phyloP scores from a whole-genome alignment of 176 grass and related monocot species.

The Cenchrus purpureus region DNA sequence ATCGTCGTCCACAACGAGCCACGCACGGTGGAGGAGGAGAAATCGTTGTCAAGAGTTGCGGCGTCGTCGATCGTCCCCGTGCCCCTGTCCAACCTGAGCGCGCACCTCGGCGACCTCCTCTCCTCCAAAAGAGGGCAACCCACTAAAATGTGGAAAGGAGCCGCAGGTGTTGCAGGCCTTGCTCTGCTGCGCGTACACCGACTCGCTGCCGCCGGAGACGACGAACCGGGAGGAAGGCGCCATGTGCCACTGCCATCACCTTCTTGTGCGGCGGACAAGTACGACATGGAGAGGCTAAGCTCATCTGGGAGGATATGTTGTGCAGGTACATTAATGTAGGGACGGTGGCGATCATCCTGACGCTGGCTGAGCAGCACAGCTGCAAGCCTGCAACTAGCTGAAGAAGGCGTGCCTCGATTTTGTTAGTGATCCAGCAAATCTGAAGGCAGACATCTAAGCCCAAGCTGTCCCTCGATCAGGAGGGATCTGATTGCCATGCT shows the following conservation, averaged over 20 bases:
- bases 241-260: conserved; percentile 31
- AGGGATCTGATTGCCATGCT: conserved; percentile 21
- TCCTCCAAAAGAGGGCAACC: not conserved
- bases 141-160: conserved; percentile 44
- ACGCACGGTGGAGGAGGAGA: not conserved
- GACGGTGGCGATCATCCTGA: conserved; percentile 25
- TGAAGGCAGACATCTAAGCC: conserved; percentile 11
- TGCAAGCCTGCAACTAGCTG: conserved; percentile 16
- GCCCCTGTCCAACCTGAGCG: conserved; percentile 7
- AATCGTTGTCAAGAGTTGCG: not conserved
- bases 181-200: not conserved
- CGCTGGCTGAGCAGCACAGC: conserved; percentile 41
- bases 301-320: conserved; percentile 45
- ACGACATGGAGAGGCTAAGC: conserved; percentile 32
- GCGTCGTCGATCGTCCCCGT: not conserved
- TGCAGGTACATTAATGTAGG: conserved; percentile 23
- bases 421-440: not conserved
- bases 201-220: not conserved
- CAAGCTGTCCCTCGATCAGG: not conserved
- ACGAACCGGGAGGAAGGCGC: not conserved
- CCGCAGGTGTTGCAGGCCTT: not conserved
- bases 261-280: conserved; percentile 49
- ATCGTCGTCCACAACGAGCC: not conserved
- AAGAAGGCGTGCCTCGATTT: conserved; percentile 42
- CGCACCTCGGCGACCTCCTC: conserved; percentile 41